Percentiles rank a stretch among this genome's conserved stretches.
phyloP scores from a whole-genome alignment of 108 stramenopile species.

The Skeletonema costatum region DNA sequence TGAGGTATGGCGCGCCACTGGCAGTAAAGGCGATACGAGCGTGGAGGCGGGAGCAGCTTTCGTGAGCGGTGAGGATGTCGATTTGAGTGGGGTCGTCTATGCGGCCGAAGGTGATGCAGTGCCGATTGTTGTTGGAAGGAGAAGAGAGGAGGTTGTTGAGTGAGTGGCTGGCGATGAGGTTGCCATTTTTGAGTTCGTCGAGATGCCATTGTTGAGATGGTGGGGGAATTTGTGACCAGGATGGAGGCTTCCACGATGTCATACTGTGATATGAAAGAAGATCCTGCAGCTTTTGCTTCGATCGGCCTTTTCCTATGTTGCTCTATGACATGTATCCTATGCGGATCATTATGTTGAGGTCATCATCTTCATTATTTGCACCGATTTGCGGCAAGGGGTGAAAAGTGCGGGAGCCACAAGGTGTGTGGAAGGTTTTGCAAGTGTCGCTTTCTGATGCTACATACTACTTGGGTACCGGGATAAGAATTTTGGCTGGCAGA shows the following conservation, averaged over 20 bases:
- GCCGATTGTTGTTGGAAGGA: background rate
- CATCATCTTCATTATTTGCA: no score
- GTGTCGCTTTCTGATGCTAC: no score
- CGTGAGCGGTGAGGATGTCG: conserved; percentile 64
- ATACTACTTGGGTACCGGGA: no score
- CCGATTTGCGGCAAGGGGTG: no score
- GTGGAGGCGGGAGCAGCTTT: conserved; percentile 73
- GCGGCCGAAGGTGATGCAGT: conserved; percentile 65
- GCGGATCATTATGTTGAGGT: no score
- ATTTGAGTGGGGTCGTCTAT: conserved; percentile 53
- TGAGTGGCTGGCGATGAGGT: conserved; percentile 21
- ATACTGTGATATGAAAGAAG: no score
- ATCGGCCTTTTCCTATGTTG: no score
- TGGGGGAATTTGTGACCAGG: conserved; percentile 27
- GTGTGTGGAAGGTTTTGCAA: no score
- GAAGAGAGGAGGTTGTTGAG: conserved; percentile 15
- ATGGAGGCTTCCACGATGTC: conserved; percentile 21
- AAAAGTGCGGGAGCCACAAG: no score
- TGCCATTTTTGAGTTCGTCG: conserved; percentile 49
- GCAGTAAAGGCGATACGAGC: conserved; percentile 79
- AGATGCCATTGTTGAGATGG: conserved; percentile 28
- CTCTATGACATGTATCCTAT: no score
- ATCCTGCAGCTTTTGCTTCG: no score
- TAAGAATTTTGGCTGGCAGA: no score
- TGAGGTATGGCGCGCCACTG: conserved; percentile 60